Conservation (phyloP, 1,284 basidiomycete species). For the Earliella scabrosa region DNA sequence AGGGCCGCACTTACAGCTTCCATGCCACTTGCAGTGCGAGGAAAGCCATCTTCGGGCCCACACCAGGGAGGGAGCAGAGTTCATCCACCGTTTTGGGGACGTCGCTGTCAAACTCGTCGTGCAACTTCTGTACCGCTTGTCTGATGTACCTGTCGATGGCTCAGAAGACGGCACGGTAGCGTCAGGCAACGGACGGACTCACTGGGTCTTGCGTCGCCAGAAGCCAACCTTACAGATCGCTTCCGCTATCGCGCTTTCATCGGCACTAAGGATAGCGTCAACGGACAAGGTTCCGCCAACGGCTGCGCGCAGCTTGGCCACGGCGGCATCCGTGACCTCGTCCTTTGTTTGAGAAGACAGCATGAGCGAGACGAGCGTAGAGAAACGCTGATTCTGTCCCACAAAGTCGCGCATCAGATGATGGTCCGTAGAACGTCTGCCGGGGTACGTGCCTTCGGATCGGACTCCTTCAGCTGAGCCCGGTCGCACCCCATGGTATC, state of each 20-base stretch:
- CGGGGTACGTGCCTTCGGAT: conserved; percentile 62
- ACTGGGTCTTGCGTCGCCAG: conserved; percentile 88
- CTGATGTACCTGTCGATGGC: conserved; percentile 66
- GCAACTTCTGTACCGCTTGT: conserved; percentile 68
- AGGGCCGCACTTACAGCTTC: conserved; percentile 62
- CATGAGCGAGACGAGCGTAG: conserved; percentile 93
- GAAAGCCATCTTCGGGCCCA: conserved; percentile 95
- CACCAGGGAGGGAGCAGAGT: conserved; percentile 82
- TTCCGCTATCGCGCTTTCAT: conserved; percentile 63
- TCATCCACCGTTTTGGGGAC: conserved; percentile 89
- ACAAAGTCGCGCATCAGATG: conserved; percentile 5
- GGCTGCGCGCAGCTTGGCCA: conserved; percentile 73
- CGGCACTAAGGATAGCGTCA: conserved; percentile 70
- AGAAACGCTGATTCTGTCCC: conserved; percentile 77
- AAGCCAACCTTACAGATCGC: conserved; percentile 93
- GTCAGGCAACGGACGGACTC: conserved; percentile 25
- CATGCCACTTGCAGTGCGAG: conserved; percentile 84
- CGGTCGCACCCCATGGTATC: conserved; percentile 90
- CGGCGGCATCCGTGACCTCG: conserved; percentile 86
- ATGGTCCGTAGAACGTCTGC: background rate
- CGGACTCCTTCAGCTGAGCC: conserved; percentile 62
- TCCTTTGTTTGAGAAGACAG: conserved; percentile 96
- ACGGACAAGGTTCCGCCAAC: conserved; percentile 83
- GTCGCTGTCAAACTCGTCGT: conserved; percentile 76
- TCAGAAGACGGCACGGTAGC: background rate